Percentiles rank a stretch among this genome's conserved stretches.
These are phyloP conservation scores for Echium plantagineum DNA, from an alignment of 257 asterid species.

Conservation along the genomic window DNA sequence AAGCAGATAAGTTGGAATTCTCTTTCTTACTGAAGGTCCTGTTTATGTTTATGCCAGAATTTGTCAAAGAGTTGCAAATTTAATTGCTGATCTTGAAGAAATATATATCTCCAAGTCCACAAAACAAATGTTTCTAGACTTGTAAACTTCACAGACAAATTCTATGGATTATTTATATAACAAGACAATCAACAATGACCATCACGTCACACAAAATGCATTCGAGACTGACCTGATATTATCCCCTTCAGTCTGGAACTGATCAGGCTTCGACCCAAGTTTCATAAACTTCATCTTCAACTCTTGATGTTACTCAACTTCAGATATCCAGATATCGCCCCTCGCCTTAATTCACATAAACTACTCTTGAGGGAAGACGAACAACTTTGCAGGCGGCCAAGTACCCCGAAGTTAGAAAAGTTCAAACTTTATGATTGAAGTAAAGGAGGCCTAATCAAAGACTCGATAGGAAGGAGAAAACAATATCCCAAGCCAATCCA, in stretches of 20 bases:
- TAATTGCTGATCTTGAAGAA: too few relatives aligned
- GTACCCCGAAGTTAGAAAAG: slow-evolving; percentile 1
- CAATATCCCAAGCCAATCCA: slow-evolving; percentile 2
- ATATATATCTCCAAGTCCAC: too few relatives aligned
- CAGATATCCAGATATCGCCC: too few relatives aligned
- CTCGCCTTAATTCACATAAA: too few relatives aligned
- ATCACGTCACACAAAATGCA: not conserved
- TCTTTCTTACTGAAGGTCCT: too few relatives aligned
- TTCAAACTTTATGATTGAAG: not conserved
- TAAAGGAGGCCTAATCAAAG: not conserved
- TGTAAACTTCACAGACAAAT: too few relatives aligned
- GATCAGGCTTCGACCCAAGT: slow-evolving; percentile 91
- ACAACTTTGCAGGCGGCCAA: slow-evolving; percentile 1
- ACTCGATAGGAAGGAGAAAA: slow-evolving; percentile 2
- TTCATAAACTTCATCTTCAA: slow-evolving; percentile 85
- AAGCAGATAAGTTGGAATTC: too few relatives aligned
- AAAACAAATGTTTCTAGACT: too few relatives aligned
- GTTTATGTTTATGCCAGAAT: too few relatives aligned
- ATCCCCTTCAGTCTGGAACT: slow-evolving; percentile 71
- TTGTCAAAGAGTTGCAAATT: too few relatives aligned
- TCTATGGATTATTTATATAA: too few relatives aligned
- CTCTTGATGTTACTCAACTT: not conserved
- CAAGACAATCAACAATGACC: not conserved
- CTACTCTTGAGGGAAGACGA: not conserved
- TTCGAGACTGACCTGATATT: slow-evolving; percentile 50